Evolutionary conservation across 2,329 filamentous ascomycete species (phyloP).

Genomic region (Venturiaceae sp.): DNA sequence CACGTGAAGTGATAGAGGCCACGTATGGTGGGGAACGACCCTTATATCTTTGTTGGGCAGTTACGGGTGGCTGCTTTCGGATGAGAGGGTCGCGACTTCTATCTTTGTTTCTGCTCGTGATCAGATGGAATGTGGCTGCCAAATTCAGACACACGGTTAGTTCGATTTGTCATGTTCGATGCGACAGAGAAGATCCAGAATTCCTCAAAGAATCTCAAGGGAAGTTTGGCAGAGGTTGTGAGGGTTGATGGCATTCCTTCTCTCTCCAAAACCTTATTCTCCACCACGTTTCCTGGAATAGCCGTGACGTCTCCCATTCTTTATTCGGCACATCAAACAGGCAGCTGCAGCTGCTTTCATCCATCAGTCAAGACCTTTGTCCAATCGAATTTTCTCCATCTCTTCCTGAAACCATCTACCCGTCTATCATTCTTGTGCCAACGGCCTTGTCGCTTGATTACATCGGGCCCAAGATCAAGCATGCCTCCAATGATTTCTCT

Average conservation of each 20-base stretch:
- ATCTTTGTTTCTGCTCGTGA: background rate
- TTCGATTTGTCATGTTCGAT: too few species aligned
- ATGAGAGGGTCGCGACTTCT: background rate
- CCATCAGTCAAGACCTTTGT: slow-evolving; percentile 50
- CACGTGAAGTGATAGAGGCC: too few species aligned
- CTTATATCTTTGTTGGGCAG: too few species aligned
- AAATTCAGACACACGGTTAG: background rate
- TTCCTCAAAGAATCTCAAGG: too few species aligned
- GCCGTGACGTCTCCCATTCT: background rate
- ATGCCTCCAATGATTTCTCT: slow-evolving; percentile 88
- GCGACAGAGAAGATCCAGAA: too few species aligned
- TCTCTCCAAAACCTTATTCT: too few species aligned
- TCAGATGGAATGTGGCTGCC: background rate
- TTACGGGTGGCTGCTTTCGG: background rate
- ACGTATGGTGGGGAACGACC: too few species aligned
- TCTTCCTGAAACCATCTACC: slow-evolving; percentile 68
- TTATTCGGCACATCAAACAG: background rate
- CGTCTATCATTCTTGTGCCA: slow-evolving; percentile 65
- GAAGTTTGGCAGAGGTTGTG: too few species aligned
- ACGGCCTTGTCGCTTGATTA: slow-evolving; percentile 81
- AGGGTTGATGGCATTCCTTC: too few species aligned
- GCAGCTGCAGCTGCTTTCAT: background rate
- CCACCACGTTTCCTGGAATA: too few species aligned
- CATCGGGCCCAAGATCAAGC: slow-evolving; percentile 69
- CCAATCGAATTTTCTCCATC: slow-evolving; percentile 94